Evolutionary conservation across 371 early-diverging fungal genomes (phyloP), one percentile per base, ranked within the genome.

Genomic region (Dichotomocladium elegans): DNA sequence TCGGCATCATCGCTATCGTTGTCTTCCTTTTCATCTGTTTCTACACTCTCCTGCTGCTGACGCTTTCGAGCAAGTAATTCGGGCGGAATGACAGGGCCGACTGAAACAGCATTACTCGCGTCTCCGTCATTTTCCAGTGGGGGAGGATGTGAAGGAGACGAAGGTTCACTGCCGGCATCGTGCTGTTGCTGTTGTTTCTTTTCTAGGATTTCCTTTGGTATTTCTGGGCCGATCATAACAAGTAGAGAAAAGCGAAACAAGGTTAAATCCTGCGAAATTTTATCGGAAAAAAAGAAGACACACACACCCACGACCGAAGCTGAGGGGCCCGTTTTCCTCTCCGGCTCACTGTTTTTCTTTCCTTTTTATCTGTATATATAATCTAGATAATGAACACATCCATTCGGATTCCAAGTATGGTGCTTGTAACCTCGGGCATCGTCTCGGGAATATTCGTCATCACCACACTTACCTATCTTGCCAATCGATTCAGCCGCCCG

Each of bases 201-300:
- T 35, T 58, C 50, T 11, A 64, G 21, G 11, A 71, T 41, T 37
- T 71, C 57, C n/a, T 48, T 51, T 17, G 71, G 71, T 28, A 66
- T 70, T 10, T 37, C 34, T 25, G 72, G 72, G 2, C 72, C 68
- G 35, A 62, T 58, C 58, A 57, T 57, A 24, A 4, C 40, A 2
- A 29, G 31, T 30, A 37, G 21, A 21, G 3, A n/a, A 33, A n/a
- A 37, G 37, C 37, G n/a, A n/a, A n/a, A n/a, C n/a, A n/a, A n/a
- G n/a, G n/a, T n/a, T n/a, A n/a, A n/a, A n/a, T n/a, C n/a, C n/a
- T n/a, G n/a, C n/a, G n/a, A n/a, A n/a, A n/a, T n/a, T n/a, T n/a
- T n/a, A n/a, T n/a, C n/a, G n/a, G n/a, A n/a, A n/a, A n/a, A n/a
- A n/a, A n/a, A n/a, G n/a, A n/a, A n/a, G n/a, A n/a, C n/a, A n/a